These are phyloP conservation scores for Calonectria fujianensis DNA, from an alignment of 2,329 filamentous ascomycete species.

Conservation along the genomic window DNA sequence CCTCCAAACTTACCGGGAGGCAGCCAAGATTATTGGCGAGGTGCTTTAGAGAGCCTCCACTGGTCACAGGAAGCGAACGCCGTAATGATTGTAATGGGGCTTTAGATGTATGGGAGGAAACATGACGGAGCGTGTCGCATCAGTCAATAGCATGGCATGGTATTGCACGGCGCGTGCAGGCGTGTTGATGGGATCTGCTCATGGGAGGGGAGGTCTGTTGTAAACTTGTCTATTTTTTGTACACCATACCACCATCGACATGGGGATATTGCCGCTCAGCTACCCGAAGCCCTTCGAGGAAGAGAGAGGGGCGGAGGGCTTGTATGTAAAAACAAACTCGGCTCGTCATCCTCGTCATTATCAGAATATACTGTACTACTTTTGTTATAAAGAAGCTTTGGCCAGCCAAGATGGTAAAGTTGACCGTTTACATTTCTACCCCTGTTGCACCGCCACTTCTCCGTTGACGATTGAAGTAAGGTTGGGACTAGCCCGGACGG, in stretches of 20 bases:
- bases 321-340: slow-evolving; percentile 56
- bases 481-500: background rate
- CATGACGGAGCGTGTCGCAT: slow-evolving; percentile 37
- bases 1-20: slow-evolving; percentile 95
- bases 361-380: slow-evolving; percentile 55
- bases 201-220: slow-evolving; percentile 47
- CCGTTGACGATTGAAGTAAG: background rate
- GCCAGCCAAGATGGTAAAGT: background rate
- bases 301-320: slow-evolving; percentile 48
- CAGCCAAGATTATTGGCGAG: slow-evolving; percentile 98
- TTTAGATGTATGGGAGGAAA: slow-evolving; percentile 42
- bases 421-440: background rate
- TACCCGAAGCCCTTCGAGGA: slow-evolving; percentile 45
- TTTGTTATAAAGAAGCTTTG: slow-evolving; percentile 26
- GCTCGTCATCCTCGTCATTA: slow-evolving; percentile 51
- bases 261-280: slow-evolving; percentile 52
- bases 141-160: slow-evolving; percentile 22
- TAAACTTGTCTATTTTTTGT: slow-evolving; percentile 55
- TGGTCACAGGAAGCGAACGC: slow-evolving; percentile 28
- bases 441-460: background rate
- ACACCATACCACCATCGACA: slow-evolving; percentile 53
- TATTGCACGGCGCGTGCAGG: slow-evolving; percentile 36
- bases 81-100: slow-evolving; percentile 40
- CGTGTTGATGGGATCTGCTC: slow-evolving; percentile 36
- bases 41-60: slow-evolving; percentile 77